Evolutionary conservation across 1,139 yeast genomes (phyloP).

Genomic region (Lodderomyces pseudojiufengensis): DNA sequence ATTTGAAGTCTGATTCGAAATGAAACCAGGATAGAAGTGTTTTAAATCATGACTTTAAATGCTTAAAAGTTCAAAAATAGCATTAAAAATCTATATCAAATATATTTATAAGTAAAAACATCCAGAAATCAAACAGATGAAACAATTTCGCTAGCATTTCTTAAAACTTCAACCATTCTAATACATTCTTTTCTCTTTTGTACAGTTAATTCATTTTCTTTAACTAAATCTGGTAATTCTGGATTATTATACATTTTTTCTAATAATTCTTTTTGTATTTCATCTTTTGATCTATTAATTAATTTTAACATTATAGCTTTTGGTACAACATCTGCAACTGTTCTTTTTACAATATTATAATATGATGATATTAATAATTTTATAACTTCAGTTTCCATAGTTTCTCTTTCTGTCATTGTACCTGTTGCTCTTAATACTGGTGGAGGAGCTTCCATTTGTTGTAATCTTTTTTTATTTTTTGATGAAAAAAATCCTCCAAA

Average conservation of each 20-base stretch:
- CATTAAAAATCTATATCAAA: background rate
- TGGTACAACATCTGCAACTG: constrained; percentile 90
- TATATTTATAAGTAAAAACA: too few species aligned
- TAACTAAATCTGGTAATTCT: constrained; percentile 73
- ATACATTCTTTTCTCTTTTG: constrained; percentile 93
- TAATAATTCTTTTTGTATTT: constrained; percentile 83
- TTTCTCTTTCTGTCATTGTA: constrained; percentile 90
- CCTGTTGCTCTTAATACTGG: constrained; percentile 93
- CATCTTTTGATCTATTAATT: constrained; percentile 78
- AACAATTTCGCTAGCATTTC: constrained; percentile 87
- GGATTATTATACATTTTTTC: constrained; percentile 81
- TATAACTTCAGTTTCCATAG: constrained; percentile 95
- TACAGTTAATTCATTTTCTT: constrained; percentile 88
- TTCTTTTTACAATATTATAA: constrained; percentile 87
- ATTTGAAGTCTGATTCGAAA: too few species aligned
- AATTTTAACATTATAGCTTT: constrained; percentile 93
- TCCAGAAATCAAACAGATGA: constrained; percentile 57
- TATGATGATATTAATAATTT: constrained; percentile 87
- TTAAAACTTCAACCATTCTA: constrained; percentile 90
- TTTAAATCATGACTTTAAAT: too few species aligned
- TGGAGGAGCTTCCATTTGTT: constrained; percentile 97
- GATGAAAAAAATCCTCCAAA: constrained; percentile 94
- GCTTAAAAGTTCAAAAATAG: too few species aligned
- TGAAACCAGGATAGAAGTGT: too few species aligned
- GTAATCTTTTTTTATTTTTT: constrained; percentile 90